Evolutionary conservation across 352 stramenopile species (phyloP).

Genomic region (Globisporangium megalacanthum): DNA sequence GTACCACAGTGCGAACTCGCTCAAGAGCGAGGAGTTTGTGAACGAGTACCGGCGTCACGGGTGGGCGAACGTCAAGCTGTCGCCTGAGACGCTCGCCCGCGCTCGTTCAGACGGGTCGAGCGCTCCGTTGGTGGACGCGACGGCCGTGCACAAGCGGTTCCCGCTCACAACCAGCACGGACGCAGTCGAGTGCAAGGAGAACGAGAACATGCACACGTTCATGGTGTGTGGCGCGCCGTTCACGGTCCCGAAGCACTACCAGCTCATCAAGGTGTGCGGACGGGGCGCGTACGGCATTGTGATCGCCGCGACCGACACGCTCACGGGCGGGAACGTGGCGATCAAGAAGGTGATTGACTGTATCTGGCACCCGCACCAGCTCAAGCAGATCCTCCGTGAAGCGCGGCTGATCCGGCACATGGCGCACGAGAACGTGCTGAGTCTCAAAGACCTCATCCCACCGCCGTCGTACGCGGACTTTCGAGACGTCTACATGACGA

Average conservation of each 20-base stretch:
- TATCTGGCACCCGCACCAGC: conserved; percentile 86
- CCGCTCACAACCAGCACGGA: conserved; percentile 27
- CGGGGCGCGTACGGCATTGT: conserved; percentile 87
- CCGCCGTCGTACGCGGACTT: conserved; percentile 83
- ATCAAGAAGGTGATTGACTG: conserved; percentile 92
- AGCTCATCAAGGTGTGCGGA: conserved; percentile 86
- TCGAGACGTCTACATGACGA: conserved; percentile 87
- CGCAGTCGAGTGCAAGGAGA: conserved; percentile 77
- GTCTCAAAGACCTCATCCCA: conserved; percentile 79
- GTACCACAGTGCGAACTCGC: conserved; percentile 9
- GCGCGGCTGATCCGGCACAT: conserved; percentile 82
- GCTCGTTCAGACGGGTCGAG: conserved; percentile 49
- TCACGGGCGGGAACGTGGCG: conserved; percentile 77
- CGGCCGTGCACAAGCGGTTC: conserved; percentile 36
- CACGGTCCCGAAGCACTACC: conserved; percentile 80
- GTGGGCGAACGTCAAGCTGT: conserved; percentile 79
- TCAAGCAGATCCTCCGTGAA: conserved; percentile 88
- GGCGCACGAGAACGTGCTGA: conserved; percentile 81
- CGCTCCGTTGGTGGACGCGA: conserved; percentile 22
- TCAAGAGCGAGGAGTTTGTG: conserved; percentile 37
- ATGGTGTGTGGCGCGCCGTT: conserved; percentile 88
- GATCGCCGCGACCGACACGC: conserved; percentile 80
- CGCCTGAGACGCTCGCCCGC: conserved; percentile 43
- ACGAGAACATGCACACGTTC: conserved; percentile 85
- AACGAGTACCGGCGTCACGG: conserved; percentile 53